Base-by-base conservation (phyloP, 345 rosid genomes). In the Dimocarpus longan region DNA sequence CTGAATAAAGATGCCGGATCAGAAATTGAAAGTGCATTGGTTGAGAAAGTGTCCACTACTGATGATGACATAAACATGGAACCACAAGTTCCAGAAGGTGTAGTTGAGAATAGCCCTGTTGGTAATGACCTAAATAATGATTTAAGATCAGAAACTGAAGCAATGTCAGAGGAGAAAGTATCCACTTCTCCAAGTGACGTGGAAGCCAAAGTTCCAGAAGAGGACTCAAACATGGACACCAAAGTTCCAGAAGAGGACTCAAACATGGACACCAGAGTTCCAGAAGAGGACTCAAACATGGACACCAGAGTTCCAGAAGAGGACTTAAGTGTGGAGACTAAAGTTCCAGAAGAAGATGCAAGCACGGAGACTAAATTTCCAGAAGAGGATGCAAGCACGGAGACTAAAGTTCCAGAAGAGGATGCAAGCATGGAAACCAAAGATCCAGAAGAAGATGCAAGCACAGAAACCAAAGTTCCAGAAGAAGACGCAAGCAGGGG, bases 81-180 rank as follows among this genome's bases (percentile, higher is more conserved):
- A 19, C 56, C 56, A 13, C n/a, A 57, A 18, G 24, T 57, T n/a
- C 63, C 63, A 57, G 57, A 52, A 52, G 63, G 22, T 57, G 63
- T n/a, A 7, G 63, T 57, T 57, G 24, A n/a, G 63, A 57, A n/a
- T 57, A 26, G 24, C 24, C 24, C 19, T 50, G 1, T 50, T 50
- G 1, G 19, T 50, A 50, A 11, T 79, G 71, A 52, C 74, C 68
- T 44, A 32, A 63, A 24, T 79, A 13, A n/a, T 71, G 64, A 71
- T 81, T 59, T 19, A 22, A 68, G 50, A 8, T 50, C 57, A 52
- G 57, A 52, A 52, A 52, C 57, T 52, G 57, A 70, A 75, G 73
- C 79, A 26, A 63, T 66, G 37, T 79, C 76, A 21, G 74, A 70
- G 42, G 77, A 65, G 26, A 73, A 74, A 75, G 72, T 76, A n/a